Base-by-base conservation (phyloP, 73 alveolate species). In the Paramecium tetraurelia region DNA sequence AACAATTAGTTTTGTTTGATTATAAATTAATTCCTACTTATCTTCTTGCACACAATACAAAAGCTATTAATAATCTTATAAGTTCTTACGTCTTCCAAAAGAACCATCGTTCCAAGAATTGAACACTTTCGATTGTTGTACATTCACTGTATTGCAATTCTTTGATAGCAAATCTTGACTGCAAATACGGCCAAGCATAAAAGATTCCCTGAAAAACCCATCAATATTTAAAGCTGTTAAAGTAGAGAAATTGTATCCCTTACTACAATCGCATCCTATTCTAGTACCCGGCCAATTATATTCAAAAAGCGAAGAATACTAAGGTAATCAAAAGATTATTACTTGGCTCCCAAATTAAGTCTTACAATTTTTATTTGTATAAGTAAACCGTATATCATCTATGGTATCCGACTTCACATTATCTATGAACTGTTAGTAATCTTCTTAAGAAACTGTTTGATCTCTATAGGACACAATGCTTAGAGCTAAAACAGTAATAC, bases 181-280 rank as follows among this genome's bases (percentile, higher is more conserved):
- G 46, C 90, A 80, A 20, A 80, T 41, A 40, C 75, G 43, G 10
- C 29, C 75, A 24, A 80, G 10, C 77, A 44, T 44, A 22, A 80
- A 80, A 35, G 27, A 35, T 75, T 75, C 75, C 0, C 29, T 80
- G 31, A 46, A 80, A 43, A 80, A 80, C 18, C 7, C 20, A 43
- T 41, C 75, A 11, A 43, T 80, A 22, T 31, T 80, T 4, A 12
- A 41, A 18, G 8, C 41, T 12, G 86, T 29, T 5, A 53, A 53
- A n/a, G 69, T 5, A 35, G 46, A 22, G n/a, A 80, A 41, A 80
- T 41, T 27, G 24, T 24, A 22, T 38, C 57, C 57, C 24, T 80
- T 40, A 46, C 76, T 80, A 22, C 90, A 80, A 80, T 80, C 90
- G 46, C 90, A 80, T 24, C 90, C 90, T 18, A 44, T 20, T 27